Evolutionary conservation across 2,329 filamentous ascomycete genomes (phyloP).

Genomic region (Penicillium sp.): DNA sequence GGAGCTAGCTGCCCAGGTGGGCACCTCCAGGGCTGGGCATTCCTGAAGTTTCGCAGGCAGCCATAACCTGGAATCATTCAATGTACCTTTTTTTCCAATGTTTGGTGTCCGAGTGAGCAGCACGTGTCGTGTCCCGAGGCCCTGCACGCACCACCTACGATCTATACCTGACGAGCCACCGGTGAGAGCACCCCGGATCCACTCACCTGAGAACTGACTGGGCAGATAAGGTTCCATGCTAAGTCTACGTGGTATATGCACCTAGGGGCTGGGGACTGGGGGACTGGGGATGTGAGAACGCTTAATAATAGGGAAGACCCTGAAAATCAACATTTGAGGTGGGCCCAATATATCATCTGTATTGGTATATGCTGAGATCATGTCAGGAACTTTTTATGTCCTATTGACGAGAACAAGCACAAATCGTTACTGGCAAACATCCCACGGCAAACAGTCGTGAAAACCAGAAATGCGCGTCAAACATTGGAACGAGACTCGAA

Average conservation of each 20-base stretch:
- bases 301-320: not conserved
- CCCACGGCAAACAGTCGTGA: conserved; percentile 15
- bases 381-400: conserved; percentile 29
- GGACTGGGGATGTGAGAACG: not conserved
- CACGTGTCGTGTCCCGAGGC: not conserved
- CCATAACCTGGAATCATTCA: not conserved
- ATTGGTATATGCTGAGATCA: conserved; percentile 30
- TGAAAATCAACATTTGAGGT: not conserved
- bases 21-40: too few relatives aligned
- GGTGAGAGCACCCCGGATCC: not conserved
- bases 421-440: conserved; percentile 22
- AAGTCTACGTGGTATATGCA: too few relatives aligned
- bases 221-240: not conserved
- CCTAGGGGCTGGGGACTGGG: too few relatives aligned
- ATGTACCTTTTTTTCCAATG: not conserved
- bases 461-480: conserved; percentile 17
- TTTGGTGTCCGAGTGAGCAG: not conserved
- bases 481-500: conserved; percentile 16
- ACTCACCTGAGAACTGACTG: not conserved
- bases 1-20: too few relatives aligned
- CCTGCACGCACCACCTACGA: not conserved
- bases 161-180: not conserved
- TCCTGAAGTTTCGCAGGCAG: too few relatives aligned
- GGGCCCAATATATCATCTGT: conserved; percentile 20
- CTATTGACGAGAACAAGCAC: conserved; percentile 24